phyloP scores from a whole-genome alignment of 345 rosid species.

The Durio zibethinus region DNA sequence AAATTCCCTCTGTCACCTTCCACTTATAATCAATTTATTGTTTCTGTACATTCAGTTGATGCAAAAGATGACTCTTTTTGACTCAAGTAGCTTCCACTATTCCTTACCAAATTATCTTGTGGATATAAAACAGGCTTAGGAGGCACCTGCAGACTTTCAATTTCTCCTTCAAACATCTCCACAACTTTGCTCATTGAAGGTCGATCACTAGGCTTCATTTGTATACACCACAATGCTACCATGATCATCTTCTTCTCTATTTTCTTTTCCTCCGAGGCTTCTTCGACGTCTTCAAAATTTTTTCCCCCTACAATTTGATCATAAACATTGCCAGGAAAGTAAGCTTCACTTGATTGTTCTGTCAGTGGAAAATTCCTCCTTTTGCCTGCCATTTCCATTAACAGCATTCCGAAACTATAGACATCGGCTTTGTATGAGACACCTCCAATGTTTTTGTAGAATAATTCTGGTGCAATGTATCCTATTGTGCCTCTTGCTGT shows the following conservation, averaged over 20 bases:
- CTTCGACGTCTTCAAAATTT: not conserved
- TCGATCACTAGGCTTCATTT: too few relatives aligned
- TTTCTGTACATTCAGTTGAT: not conserved
- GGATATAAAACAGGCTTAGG: not conserved
- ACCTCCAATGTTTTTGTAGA: not conserved
- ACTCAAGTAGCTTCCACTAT: not conserved
- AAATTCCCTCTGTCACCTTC: not conserved
- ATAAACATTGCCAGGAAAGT: not conserved
- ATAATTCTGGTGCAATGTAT: not conserved
- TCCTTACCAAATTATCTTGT: not conserved
- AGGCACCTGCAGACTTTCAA: too few relatives aligned
- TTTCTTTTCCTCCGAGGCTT: not conserved
- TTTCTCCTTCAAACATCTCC: too few relatives aligned
- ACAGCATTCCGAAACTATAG: not conserved
- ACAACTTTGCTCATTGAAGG: too few relatives aligned
- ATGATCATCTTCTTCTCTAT: too few relatives aligned
- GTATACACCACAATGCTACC: too few relatives aligned
- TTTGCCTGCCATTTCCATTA: not conserved
- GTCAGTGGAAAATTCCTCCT: not conserved
- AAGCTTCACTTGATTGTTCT: not conserved
- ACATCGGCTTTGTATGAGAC: not conserved
- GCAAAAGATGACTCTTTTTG: not conserved
- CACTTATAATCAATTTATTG: not conserved
- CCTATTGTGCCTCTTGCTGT: not conserved
- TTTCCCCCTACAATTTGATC: not conserved